Evolutionary conservation across 2,329 filamentous ascomycete species (phyloP), one percentile per base, ranked within the genome.

Genomic region (Rutstroemia sp.): DNA sequence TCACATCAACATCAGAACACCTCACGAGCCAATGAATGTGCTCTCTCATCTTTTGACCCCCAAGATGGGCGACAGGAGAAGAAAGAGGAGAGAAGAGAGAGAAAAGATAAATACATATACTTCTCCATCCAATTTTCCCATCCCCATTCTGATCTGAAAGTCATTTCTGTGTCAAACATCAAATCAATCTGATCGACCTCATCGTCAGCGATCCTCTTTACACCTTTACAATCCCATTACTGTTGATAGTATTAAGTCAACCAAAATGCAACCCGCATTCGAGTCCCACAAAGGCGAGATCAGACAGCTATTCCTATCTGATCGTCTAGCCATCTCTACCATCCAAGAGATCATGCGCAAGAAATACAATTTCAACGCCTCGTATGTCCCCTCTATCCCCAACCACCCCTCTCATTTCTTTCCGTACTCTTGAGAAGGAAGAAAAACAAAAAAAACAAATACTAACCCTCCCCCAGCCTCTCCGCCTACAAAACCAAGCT

Each of bases 341-440:
- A 44, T 55, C n/a, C 53, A 55, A 21, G 53, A 55, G 30, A 55
- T 51, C n/a, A 55, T 55, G 53, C 37, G 38, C 38, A 55, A 55
- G 47, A 55, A 51, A 25, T 34, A 55, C 19, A 39, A 30, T 37
- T 44, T 55, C 38, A 37, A 21, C 27, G 47, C 19, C 16, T 55
- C 53, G 53, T 55, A 49, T 44, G 53, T 55, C 18, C 14, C 10
- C 14, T 5, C 23, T 23, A 23, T 10, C 21, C 23, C 1, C 25
- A 34, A 4, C 10, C 8, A 30, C 27, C 9, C 8, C 27, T 30
- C 10, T 9, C 23, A 23, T 23, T 23, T 23, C 23, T 5, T 23
- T 23, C 23, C 23, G 5, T 23, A 23, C 23, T 5, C 23, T 23
- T 5, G 23, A 23, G 7, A 30, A 30, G 8, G 8, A 10, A 7